phyloP scores from a whole-genome alignment of 2,329 filamentous ascomycete genomes.

The Sordariomycetes sp. region DNA sequence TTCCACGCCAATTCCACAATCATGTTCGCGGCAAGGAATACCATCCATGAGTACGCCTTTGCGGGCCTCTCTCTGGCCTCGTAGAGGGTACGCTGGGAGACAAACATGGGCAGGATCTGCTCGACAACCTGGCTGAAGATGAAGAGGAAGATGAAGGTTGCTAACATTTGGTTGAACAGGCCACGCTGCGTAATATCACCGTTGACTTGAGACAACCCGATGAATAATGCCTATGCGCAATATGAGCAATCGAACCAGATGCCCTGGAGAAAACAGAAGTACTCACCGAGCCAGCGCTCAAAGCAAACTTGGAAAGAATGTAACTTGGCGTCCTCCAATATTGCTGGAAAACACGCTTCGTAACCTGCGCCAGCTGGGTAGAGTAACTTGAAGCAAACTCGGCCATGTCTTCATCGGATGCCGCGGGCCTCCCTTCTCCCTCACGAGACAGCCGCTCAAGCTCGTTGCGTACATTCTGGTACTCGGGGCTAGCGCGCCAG shows the following conservation, averaged over 20 bases:
- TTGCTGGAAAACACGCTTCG: slow-evolving; percentile 19
- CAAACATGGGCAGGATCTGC: slow-evolving; percentile 59
- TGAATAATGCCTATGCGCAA: slow-evolving; percentile 35
- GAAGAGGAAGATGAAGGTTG: slow-evolving; percentile 57
- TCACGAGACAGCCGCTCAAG: slow-evolving; percentile 12
- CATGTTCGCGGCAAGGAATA: slow-evolving; percentile 48
- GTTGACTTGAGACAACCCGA: slow-evolving; percentile 56
- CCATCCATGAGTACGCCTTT: slow-evolving; percentile 55
- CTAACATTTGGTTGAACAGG: slow-evolving; percentile 59
- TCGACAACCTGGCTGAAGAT: slow-evolving; percentile 55
- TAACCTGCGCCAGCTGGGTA: slow-evolving; percentile 18
- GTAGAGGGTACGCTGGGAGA: slow-evolving; percentile 55
- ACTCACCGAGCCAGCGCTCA: slow-evolving; percentile 10
- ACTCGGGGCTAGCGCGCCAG: slow-evolving; percentile 29
- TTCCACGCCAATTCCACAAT: slow-evolving; percentile 57
- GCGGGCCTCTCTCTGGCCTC: slow-evolving; percentile 56
- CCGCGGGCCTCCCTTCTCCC: slow-evolving; percentile 14
- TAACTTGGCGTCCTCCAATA: slow-evolving; percentile 37
- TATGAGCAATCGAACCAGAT: not conserved
- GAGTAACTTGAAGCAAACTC: slow-evolving; percentile 16
- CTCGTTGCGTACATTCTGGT: slow-evolving; percentile 12
- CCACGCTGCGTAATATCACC: slow-evolving; percentile 47
- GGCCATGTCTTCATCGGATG: slow-evolving; percentile 5
- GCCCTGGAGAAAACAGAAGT: not conserved
- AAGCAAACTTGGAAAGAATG: slow-evolving; percentile 39